Percentiles rank a stretch among this genome's conserved stretches.
Evolutionary conservation across 495 filamentous ascomycete species (phyloP).

Genomic region (Copromyces sp.): DNA sequence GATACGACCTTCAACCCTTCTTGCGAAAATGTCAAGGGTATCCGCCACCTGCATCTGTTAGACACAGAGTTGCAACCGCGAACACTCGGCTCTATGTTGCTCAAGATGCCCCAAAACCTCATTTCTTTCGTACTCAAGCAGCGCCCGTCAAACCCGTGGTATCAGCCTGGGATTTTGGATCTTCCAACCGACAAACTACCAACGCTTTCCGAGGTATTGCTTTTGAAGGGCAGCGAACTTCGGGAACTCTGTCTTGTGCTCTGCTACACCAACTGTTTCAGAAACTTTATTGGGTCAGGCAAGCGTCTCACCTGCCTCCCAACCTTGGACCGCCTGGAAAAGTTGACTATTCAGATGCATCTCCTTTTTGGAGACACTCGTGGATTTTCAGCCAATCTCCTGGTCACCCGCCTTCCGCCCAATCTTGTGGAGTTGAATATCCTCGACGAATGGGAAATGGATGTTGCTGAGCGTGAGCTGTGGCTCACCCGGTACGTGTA

Average conservation of each 20-base stretch:
- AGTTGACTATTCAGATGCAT: background rate
- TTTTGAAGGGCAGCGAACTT: background rate
- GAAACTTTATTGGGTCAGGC: background rate
- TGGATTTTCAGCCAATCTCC: background rate
- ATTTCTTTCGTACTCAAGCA: background rate
- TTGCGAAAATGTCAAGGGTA: background rate
- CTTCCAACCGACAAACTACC: background rate
- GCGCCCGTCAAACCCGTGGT: rapidly evolving
- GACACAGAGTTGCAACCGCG: background rate
- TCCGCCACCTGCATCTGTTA: background rate
- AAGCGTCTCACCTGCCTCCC: background rate
- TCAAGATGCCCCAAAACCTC: background rate
- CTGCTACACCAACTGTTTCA: background rate
- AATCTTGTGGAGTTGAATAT: background rate
- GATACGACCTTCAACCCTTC: background rate
- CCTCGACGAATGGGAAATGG: background rate
- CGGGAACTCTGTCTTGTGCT: background rate
- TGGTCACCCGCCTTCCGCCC: background rate
- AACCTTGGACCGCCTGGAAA: background rate
- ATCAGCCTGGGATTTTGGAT: rapidly evolving
- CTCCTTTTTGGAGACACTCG: background rate
- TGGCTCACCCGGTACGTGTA: background rate
- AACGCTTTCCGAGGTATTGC: background rate
- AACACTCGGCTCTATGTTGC: background rate
- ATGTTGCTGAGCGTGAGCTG: background rate